phyloP scores from a whole-genome alignment of 2,329 filamentous ascomycete species.

The Colletotrichum tanaceti region DNA sequence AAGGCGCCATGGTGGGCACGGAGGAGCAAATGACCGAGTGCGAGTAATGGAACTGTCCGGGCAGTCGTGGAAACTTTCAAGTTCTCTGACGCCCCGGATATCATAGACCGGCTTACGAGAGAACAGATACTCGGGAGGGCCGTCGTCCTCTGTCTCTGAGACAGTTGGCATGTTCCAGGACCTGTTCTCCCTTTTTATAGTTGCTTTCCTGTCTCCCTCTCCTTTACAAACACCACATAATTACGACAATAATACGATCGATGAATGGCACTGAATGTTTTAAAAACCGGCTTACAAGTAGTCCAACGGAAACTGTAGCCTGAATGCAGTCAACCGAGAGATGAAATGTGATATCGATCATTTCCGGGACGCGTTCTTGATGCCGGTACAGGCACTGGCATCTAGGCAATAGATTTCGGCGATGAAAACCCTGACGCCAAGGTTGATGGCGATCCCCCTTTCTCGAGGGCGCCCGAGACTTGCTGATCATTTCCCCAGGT shows the following conservation, averaged over 20 bases:
- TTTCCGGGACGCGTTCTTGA: conserved; percentile 37
- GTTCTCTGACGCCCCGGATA: not conserved
- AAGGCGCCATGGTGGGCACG: conserved; percentile 26
- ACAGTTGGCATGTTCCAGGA: not conserved
- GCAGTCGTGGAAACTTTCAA: not conserved
- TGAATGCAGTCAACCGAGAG: too few species aligned
- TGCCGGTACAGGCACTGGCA: conserved; percentile 39
- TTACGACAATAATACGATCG: too few species aligned
- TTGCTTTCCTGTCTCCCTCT: too few species aligned
- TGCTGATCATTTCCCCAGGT: conserved; percentile 43
- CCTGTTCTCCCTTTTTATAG: too few species aligned
- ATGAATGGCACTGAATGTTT: too few species aligned
- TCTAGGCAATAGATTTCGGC: conserved; percentile 44
- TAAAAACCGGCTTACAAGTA: too few species aligned
- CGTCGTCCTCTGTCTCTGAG: not conserved
- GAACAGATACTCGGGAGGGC: not conserved
- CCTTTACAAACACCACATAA: too few species aligned
- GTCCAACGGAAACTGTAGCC: too few species aligned
- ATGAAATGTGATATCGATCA: too few species aligned
- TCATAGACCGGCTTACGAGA: not conserved
- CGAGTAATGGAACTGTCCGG: not conserved
- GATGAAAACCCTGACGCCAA: conserved; percentile 48
- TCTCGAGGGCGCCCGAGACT: too few species aligned
- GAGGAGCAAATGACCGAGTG: conserved; percentile 11
- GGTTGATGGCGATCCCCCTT: conserved; percentile 17